These are phyloP conservation scores for Favolaschia claudopus DNA, from an alignment of 768 basidiomycete genomes.

Conservation along the genomic window DNA sequence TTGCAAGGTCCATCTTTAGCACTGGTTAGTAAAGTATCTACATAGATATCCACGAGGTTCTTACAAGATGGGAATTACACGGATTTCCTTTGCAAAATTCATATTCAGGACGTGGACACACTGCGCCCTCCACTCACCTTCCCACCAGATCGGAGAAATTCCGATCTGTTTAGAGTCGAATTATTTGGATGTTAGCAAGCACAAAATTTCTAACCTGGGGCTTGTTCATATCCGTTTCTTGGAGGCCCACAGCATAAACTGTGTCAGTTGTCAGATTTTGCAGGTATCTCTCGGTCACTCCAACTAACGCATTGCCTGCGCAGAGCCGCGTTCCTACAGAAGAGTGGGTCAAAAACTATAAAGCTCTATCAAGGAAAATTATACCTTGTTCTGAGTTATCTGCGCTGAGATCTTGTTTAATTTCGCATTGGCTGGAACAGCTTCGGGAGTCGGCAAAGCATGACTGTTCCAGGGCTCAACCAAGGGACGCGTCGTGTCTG, in stretches of 20 bases:
- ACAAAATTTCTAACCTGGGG: constrained; percentile 64
- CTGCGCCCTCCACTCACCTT: constrained; percentile 58
- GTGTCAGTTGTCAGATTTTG: background rate
- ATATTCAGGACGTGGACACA: background rate
- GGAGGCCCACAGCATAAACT: constrained; percentile 84
- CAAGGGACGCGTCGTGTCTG: background rate
- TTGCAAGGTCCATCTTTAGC: constrained; percentile 75
- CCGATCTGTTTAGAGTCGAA: constrained; percentile 64
- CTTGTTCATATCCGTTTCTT: constrained; percentile 83
- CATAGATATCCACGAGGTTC: constrained; percentile 22
- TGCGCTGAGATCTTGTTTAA: constrained; percentile 80
- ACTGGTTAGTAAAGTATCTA: background rate
- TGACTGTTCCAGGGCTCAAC: constrained; percentile 41
- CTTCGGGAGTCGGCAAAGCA: constrained; percentile 42
- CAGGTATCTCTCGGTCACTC: background rate
- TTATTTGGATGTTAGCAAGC: background rate
- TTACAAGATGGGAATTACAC: constrained; percentile 83
- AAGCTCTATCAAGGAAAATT: background rate
- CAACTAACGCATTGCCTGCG: constrained; percentile 84
- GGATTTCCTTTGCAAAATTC: constrained; percentile 67
- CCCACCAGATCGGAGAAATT: constrained; percentile 92
- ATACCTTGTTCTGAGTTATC: constrained; percentile 82
- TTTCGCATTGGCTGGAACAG: constrained; percentile 40
- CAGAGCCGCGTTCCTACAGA: constrained; percentile 69
- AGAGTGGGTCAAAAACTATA: constrained; percentile 5